Base-by-base conservation (phyloP, 179 eudicot species). In the Actinidia arguta region DNA sequence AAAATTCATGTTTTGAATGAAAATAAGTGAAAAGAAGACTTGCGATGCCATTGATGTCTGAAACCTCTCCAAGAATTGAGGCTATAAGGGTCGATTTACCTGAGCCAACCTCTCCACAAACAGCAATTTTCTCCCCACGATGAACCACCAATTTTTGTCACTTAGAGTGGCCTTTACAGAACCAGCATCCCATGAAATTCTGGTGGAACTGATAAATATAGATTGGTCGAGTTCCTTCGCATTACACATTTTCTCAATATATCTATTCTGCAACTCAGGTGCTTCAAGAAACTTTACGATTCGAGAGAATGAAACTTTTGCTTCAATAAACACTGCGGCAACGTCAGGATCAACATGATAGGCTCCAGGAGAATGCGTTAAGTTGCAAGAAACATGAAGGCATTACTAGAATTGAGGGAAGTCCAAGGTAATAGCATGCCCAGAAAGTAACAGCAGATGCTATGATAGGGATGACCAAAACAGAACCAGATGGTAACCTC, bases 381-480 rank as follows among this genome's bases (percentile, higher is more conserved):
- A 6, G 97, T 91, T n/a, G 92, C 94, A 51, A 92, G 85, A 86
- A 92, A 93, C 0, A 95, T 93, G 85, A 93, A 93, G 9, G 91
- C 95, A 64, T 87, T 92, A 67, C 93, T 90, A 14, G 93, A 90
- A 84, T 85, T 77, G 1, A 93, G 76, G 62, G 94, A 88, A 52
- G 91, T 44, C 9, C 80, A 75, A 24, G 92, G 87, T 36, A 90
- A 80, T 92, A 93, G 76, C 97, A 93, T 16, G 95, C 85, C 39
- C 89, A 89, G 9, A 93, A 92, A 27, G 97, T 92, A 56, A 87
- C 93, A n/a, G 88, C 85, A 17, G 93, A 87, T 25, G 90, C 88
- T 50, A 90, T 44, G 5, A 91, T 82, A 93, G 94, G 5, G 95
- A 82, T 7, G 86, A 52, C 97, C 95, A 92, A 84, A 90, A 92